Base-by-base conservation (phyloP, 2,329 filamentous ascomycete genomes). In the Aspergillus ruber region DNA sequence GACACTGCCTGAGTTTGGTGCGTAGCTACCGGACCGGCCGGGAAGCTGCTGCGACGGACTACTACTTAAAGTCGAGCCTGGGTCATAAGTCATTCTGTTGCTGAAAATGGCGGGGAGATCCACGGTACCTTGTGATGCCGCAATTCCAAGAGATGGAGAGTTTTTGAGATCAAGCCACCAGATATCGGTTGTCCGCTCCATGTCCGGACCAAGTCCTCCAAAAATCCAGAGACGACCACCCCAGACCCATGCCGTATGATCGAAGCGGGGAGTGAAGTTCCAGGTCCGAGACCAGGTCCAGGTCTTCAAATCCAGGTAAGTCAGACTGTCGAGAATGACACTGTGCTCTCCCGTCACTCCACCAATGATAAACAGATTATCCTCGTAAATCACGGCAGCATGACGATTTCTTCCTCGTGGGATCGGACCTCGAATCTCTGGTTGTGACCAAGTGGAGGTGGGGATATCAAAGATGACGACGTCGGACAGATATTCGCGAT, bases 131-230 rank as follows among this genome's bases (percentile, higher is more conserved):
- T 76, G 76, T 72, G 81, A 67, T 46, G 86, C 83, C 23, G 81
- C 74, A 32, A 83, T 82, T 58, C 90, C 84, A 57, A 95, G 90
- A 42, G 90, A 88, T 1, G 90, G 90, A 50, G 82, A 90, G 29
- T 89, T 90, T 65, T 95, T 91, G 43, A 98, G 79, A 69, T 98
- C 93, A 39, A 98, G 76, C 90, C 93, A 98, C 87, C 90, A 96
- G 39, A 98, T 80, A 67, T 98, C 93, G 50, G 89, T 91, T 52
- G 87, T 89, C 60, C 95, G 91, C 72, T 97, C 90, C 89, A 97
- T 95, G 56, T 96, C 90, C 58, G 93, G 88, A 53, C 89, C 93
- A 43, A 98, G 77, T 2, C 93, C 93, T 35, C 93, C 93, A 67
- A 95, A 96, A 6, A 97, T 90, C 91, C 91, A 98, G 29, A 98